These are phyloP conservation scores for Saccharomyces mikatae DNA, from an alignment of 805 yeast species.

Conservation along the genomic window DNA sequence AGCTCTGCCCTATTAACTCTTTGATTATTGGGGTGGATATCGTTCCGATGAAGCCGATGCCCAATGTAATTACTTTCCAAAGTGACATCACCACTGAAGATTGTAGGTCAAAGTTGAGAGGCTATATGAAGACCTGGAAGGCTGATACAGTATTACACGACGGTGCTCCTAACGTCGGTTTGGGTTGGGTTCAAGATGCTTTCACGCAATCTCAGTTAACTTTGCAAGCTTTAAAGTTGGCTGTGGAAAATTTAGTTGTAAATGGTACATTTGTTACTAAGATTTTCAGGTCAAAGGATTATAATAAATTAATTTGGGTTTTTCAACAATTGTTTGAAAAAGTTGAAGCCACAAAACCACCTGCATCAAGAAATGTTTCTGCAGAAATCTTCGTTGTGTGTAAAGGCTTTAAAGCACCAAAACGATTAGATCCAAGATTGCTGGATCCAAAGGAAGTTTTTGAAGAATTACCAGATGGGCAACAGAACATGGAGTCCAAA, in stretches of 20 bases:
- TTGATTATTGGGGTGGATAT: slow-evolving; percentile 97
- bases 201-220: slow-evolving; percentile 96
- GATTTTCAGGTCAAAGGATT: slow-evolving; percentile 97
- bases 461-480: slow-evolving; percentile 75
- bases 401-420: slow-evolving; percentile 92
- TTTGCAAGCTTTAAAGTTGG: slow-evolving; percentile 84
- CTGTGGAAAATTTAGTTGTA: slow-evolving; percentile 81
- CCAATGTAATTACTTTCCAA: slow-evolving; percentile 89
- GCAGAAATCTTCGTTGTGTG: slow-evolving; percentile 98
- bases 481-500: slow-evolving; percentile 79
- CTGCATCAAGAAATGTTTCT: slow-evolving; percentile 96
- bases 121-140: slow-evolving; percentile 97
- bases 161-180: slow-evolving; percentile 99
- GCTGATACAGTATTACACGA: slow-evolving; percentile 97
- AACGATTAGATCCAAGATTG: slow-evolving; percentile 84
- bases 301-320: slow-evolving; percentile 95
- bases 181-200: slow-evolving; percentile 99
- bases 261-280: slow-evolving; percentile 97
- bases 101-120: slow-evolving; percentile 88
- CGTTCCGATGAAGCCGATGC: slow-evolving; percentile 94
- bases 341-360: slow-evolving; percentile 98
- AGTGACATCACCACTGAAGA: slow-evolving; percentile 97
- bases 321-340: slow-evolving; percentile 91
- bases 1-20: slow-evolving; percentile 85
- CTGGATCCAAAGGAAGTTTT: slow-evolving; percentile 89